Percentiles rank a stretch among this genome's conserved stretches.
Evolutionary conservation across 805 yeast species (phyloP).

Genomic region (Barnettozyma botsteinii): DNA sequence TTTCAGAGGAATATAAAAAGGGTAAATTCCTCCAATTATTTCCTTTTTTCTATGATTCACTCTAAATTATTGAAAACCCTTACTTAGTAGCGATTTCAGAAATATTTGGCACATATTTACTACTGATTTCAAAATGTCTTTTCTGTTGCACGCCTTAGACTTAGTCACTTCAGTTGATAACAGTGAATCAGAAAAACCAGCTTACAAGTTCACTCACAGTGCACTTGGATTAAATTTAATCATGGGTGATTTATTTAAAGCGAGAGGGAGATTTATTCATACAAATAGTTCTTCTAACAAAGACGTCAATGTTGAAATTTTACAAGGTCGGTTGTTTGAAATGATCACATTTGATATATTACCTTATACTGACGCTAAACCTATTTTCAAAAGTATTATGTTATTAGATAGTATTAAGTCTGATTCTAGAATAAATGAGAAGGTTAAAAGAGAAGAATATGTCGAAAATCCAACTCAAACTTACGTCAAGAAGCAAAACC

Average conservation of each 20-base stretch:
- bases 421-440: too few relatives aligned
- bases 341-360: constrained; percentile 5
- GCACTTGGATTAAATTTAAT: too few relatives aligned
- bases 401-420: not conserved
- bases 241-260: not conserved
- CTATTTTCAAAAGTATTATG: not conserved
- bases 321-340: constrained; percentile 8
- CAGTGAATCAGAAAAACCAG: not conserved
- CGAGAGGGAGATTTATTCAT: not conserved
- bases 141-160: not conserved
- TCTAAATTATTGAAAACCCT: too few relatives aligned
- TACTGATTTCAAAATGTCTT: not conserved
- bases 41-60: too few relatives aligned
- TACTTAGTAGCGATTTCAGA: too few relatives aligned
- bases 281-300: constrained; percentile 1
- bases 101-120: not conserved
- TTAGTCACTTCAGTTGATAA: not conserved
- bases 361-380: not conserved
- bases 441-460: not conserved
- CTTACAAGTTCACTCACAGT: too few relatives aligned
- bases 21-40: too few relatives aligned
- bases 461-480: not conserved
- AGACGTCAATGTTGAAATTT: constrained; percentile 2
- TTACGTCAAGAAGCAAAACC: not conserved
- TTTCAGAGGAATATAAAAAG: too few relatives aligned